Conservation (phyloP, 176 grass and related monocot genomes). For the Oryza officinalis region DNA sequence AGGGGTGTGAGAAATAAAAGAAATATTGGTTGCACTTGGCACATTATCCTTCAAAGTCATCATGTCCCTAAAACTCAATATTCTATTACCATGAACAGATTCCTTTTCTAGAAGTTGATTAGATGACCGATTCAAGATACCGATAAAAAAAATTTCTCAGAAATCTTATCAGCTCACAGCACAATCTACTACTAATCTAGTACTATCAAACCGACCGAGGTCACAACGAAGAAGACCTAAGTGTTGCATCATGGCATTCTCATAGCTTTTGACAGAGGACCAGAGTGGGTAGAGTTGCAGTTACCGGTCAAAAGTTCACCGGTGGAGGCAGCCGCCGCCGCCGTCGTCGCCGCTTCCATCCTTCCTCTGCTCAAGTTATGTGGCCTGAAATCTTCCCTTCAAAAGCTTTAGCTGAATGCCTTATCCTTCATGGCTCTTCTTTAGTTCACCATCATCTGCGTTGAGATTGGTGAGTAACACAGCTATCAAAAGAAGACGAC, state of each 20-base stretch:
- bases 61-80: not conserved
- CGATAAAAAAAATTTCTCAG: not conserved
- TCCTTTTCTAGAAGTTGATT: not conserved
- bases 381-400: constrained; percentile 39
- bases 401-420: not conserved
- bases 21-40: not conserved
- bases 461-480: constrained; percentile 44
- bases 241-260: not conserved
- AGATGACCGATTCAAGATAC: not conserved
- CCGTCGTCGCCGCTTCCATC: constrained; percentile 33
- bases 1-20: constrained; percentile 20
- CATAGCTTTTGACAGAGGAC: not conserved
- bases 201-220: not conserved
- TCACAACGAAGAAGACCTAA: not conserved
- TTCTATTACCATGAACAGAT: not conserved
- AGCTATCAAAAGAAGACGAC: not conserved
- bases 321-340: constrained; percentile 10
- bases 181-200: not conserved
- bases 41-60: not conserved
- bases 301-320: constrained; percentile 32
- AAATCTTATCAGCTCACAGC: not conserved
- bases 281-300: not conserved
- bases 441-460: not conserved
- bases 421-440: not conserved
- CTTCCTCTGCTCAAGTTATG: constrained; percentile 22